Evolutionary conservation across 495 filamentous ascomycete genomes (phyloP), one percentile per base, ranked within the genome.

Genomic region (Penicillium coffeae): DNA sequence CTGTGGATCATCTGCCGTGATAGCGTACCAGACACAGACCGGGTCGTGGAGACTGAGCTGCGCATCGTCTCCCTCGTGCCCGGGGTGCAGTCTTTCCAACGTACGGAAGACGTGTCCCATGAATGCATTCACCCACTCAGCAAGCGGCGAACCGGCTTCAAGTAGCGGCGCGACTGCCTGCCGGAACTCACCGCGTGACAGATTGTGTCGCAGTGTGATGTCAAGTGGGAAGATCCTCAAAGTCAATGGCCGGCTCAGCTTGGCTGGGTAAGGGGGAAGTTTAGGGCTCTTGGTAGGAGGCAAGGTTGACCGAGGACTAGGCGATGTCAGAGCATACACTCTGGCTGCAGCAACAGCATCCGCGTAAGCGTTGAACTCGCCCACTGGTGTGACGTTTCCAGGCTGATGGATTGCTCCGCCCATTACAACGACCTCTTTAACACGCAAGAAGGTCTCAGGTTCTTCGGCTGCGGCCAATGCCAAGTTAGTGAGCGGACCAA

Each of bases 341-440:
- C 91, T 78, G 1, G 93, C 94, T 0, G 93, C 84, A 35, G 93
- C 90, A 40, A 88, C 77, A 16, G 89, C 74, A 63, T 93, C 90
- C 34, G 89, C 87, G 47, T 85, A 87, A 45, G 81, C 78, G 70
- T 95, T 95, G 75, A 95, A 95, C 60, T 95, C 88, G 50, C 81
- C 86, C 35, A 78, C 73, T 1, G 89, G 89, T 1, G 88, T 91
- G 19, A 78, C 81, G 69, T 99, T 99, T 42, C 93, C 93, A 21
- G 81, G 76, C 14, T 80, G 59, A 34, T 84, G 74, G 37, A 97
- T 78, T n/a, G 87, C 81, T 47, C 93, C 94, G 27, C 92, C 93
- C 93, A 99, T 99, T n/a, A 95, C 85, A 15, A 96, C 83, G 2
- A 99, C 82, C 62, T 95, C 87, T 62, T 94, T 95, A 20, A 81